Percentiles rank a stretch among this genome's conserved stretches.
Conservation (phyloP, 148 eudicot genomes). For the Fagopyrum homotropicum region DNA sequence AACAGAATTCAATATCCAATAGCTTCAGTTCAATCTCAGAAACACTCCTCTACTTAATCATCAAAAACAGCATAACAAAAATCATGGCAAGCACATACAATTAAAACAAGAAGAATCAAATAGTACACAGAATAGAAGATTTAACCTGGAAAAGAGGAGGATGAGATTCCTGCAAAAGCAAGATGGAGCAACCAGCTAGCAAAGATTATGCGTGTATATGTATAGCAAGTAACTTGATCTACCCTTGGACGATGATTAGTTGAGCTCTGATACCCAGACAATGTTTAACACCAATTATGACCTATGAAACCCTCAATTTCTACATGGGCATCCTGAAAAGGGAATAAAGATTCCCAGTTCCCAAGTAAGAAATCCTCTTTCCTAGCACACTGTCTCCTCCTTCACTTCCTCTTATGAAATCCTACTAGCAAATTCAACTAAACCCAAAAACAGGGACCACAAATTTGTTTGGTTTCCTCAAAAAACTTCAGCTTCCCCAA, state of each 20-base stretch:
- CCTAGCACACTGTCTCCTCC: conserved; percentile 10
- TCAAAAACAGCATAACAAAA: not conserved
- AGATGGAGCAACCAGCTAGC: not conserved
- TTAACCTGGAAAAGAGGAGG: conserved; percentile 3
- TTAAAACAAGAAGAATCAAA: not conserved
- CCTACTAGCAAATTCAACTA: not conserved
- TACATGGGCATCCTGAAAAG: not conserved
- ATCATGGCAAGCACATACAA: not conserved
- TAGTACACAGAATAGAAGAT: not conserved
- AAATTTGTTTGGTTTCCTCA: not conserved
- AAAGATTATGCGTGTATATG: not conserved
- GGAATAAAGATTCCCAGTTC: not conserved
- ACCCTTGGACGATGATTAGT: not conserved
- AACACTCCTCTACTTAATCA: not conserved
- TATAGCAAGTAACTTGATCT: not conserved
- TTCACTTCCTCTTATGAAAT: not conserved
- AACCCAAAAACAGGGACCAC: not conserved
- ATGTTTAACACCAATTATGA: not conserved
- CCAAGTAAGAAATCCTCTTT: not conserved
- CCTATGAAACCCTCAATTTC: not conserved
- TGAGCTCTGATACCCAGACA: not conserved
- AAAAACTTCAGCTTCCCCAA: not conserved
- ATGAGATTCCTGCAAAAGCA: not conserved
- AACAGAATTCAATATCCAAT: not conserved
- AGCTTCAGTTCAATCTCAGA: not conserved